Evolutionary conservation across 768 basidiomycete species (phyloP), one percentile per base, ranked within the genome.

Genomic region (Lactarius trivialis): DNA sequence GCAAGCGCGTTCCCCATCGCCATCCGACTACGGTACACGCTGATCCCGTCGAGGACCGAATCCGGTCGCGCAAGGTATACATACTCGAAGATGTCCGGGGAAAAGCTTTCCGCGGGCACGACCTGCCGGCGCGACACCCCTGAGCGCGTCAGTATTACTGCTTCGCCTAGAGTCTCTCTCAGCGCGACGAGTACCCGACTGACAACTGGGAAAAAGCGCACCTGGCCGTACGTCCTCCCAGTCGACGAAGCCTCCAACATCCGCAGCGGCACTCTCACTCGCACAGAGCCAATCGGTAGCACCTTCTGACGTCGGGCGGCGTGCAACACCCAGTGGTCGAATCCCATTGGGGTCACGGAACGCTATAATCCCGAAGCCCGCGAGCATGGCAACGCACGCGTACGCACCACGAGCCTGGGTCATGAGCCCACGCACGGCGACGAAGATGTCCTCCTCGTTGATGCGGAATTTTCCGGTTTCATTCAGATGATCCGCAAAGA

Each of bases 341-440:
- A 99, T 98, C 52, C 97, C 97, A 70, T 98, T 97, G 9, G 95
- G 97, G 75, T 99, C 97, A 65, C 97, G 82, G 78, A 99, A 99
- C 0, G 90, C 97, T 71, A 99, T 95, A 63, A 98, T 88, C 0
- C 97, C 97, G 73, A 98, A 98, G 41, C 97, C 97, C 32, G 97
- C 96, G 43, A 99, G 82, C 97, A 99, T 98, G n/a, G 91, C 93
- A 12, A 94, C 89, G 71, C 95, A 98, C 1, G 95, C 96, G 74
- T 98, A 99, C 2, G 93, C 96, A 53, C 97, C 97, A 69, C 82
- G 88, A 72, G 87, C 88, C 65, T 93, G 87, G 60, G 81, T 76
- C 88, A 94, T 98, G 73, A 98, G 82, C 7, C 89, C 89, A 14
- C 89, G 82, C 58, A 98, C 85, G 34, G 97, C 96, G 17, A 85